Percentiles rank a stretch among this genome's conserved stretches.
Conservation (phyloP, 1,284 basidiomycete species). For the Heliocybe sulcata region DNA sequence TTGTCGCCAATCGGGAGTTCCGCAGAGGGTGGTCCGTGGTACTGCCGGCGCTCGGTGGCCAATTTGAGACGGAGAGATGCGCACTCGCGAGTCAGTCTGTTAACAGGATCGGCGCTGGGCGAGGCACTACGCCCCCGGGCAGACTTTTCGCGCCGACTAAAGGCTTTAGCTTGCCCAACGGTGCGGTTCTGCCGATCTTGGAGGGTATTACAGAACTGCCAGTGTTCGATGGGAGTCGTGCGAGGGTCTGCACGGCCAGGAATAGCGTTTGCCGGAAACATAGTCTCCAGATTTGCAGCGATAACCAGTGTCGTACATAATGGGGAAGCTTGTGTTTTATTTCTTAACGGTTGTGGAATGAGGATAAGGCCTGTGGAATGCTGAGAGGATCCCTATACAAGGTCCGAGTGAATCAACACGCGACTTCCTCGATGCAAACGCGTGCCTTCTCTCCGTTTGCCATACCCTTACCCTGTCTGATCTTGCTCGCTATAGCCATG, state of each 20-base stretch:
- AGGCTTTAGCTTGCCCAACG: neutral
- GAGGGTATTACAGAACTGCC: neutral
- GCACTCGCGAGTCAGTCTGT: conserved; percentile 30
- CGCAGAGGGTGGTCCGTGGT: neutral
- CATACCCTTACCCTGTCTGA: neutral
- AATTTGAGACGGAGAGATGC: conserved; percentile 42
- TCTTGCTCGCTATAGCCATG: neutral
- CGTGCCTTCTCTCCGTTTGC: neutral
- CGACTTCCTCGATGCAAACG: neutral
- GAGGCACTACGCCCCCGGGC: neutral
- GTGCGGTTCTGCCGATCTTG: neutral
- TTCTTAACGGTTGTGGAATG: neutral
- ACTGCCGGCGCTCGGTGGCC: conserved; percentile 22
- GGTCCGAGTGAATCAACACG: neutral
- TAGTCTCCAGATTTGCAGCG: neutral
- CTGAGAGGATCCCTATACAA: neutral
- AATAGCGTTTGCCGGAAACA: neutral
- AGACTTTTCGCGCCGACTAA: neutral
- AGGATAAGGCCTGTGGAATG: neutral
- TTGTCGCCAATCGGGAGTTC: neutral
- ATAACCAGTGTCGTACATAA: neutral
- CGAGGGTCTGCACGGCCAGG: neutral
- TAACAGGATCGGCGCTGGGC: conserved; percentile 26
- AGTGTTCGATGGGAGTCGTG: neutral
- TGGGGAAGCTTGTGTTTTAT: neutral